A percentile compares a stretch with the other conserved stretches of the same genome.
Conservation (phyloP, 345 rosid genomes). For the Microcos paniculata region DNA sequence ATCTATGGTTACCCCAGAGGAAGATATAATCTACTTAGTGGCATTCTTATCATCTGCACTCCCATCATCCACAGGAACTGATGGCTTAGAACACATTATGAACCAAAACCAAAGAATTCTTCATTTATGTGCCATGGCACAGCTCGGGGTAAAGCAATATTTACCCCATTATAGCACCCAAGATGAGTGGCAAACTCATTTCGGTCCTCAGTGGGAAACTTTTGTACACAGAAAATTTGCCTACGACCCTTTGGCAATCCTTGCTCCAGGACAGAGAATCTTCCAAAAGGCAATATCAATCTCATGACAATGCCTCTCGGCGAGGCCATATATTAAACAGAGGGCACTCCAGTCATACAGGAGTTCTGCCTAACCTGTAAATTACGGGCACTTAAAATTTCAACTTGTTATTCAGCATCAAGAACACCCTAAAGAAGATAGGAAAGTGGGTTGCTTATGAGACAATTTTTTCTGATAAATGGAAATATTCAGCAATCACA, state of each 20-base stretch:
- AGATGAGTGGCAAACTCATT: constrained; percentile 80
- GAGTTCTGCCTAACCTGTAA: constrained; percentile 34
- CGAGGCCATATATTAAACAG: constrained; percentile 16
- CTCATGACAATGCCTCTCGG: constrained; percentile 24
- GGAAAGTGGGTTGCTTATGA: constrained; percentile 8
- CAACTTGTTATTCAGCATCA: constrained; percentile 16
- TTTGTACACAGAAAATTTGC: constrained; percentile 55
- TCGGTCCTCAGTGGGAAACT: constrained; percentile 70
- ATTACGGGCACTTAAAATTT: constrained; percentile 23
- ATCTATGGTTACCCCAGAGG: constrained; percentile 72
- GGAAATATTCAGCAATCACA: constrained; percentile 7
- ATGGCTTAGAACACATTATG: constrained; percentile 55
- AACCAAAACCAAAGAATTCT: constrained; percentile 59
- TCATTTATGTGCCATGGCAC: constrained; percentile 39
- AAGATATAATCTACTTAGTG: constrained; percentile 73
- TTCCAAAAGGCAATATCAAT: constrained; percentile 50
- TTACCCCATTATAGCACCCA: constrained; percentile 63
- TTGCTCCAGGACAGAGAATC: constrained; percentile 86
- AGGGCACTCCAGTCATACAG: constrained; percentile 15
- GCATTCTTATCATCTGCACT: constrained; percentile 76
- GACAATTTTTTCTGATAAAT: constrained; percentile 20
- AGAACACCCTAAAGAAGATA: constrained; percentile 3
- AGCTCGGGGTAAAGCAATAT: constrained; percentile 66
- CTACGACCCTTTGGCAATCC: constrained; percentile 82
- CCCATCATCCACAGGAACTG: constrained; percentile 58